Conservation (phyloP, 192 early-diverging fungal species). For the Lobosporangium transversale region DNA sequence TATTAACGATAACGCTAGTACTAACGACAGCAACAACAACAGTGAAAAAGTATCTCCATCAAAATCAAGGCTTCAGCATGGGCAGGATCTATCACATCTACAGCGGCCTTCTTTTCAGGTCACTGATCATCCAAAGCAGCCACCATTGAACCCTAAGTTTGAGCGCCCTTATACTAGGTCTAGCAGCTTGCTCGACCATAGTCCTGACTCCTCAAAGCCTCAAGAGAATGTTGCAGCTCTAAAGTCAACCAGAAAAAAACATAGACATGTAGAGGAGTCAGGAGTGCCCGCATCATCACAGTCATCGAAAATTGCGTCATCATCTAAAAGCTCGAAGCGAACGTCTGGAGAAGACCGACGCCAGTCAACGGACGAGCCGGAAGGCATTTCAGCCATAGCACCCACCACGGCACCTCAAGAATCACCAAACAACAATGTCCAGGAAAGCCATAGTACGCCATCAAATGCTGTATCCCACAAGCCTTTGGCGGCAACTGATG, state of each 20-base stretch:
- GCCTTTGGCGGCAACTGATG: not conserved
- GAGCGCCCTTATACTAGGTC: conserved; percentile 18
- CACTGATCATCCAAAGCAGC: not conserved
- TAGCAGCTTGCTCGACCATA: not conserved
- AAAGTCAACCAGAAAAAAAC: too few relatives aligned
- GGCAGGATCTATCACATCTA: conserved; percentile 14
- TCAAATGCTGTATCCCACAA: not conserved
- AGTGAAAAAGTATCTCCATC: too few relatives aligned
- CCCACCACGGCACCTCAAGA: not conserved
- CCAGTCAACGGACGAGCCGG: not conserved
- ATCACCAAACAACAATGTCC: not conserved
- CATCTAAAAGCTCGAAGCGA: not conserved
- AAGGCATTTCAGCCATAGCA: not conserved
- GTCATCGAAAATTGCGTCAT: not conserved
- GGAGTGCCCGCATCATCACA: not conserved
- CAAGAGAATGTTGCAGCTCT: too few relatives aligned
- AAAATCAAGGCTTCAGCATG: not conserved
- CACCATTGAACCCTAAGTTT: conserved; percentile 14
- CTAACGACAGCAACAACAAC: too few relatives aligned
- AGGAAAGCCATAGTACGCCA: not conserved
- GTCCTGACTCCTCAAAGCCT: not conserved
- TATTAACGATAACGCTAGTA: too few relatives aligned
- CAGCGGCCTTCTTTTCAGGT: conserved; percentile 1
- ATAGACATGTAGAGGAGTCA: too few relatives aligned
- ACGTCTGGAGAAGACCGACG: not conserved